phyloP scores from a whole-genome alignment of 306 rosid genomes.

The Prunus dulcis region DNA sequence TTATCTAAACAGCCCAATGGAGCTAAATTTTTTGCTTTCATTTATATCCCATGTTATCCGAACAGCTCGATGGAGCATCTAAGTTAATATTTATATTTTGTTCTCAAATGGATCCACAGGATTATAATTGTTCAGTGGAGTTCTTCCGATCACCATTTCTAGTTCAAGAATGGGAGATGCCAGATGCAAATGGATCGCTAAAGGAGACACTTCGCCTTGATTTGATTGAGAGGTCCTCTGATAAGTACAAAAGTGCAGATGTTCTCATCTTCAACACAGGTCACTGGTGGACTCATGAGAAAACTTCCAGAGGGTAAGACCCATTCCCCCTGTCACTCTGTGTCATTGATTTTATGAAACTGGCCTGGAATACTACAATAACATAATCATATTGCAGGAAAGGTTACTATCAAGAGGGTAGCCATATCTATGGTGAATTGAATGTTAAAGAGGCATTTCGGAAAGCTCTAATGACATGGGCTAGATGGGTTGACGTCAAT shows the following conservation, averaged over 20 bases:
- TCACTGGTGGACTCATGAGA: slow-evolving; percentile 32
- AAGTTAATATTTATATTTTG: neutral
- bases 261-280: slow-evolving; percentile 28
- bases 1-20: neutral
- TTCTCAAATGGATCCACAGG: slow-evolving; percentile 13
- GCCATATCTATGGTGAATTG: slow-evolving; percentile 8
- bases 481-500: slow-evolving; percentile 22
- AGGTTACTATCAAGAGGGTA: slow-evolving; percentile 28
- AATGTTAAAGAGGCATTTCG: slow-evolving; percentile 19
- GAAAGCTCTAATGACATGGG: slow-evolving; percentile 26
- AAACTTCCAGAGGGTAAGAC: slow-evolving; percentile 23
- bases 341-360: neutral
- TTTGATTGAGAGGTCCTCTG: slow-evolving; percentile 18
- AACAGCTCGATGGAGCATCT: neutral
- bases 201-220: slow-evolving; percentile 25
- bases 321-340: neutral
- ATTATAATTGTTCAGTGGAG: slow-evolving; percentile 25
- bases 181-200: slow-evolving; percentile 7
- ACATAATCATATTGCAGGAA: slow-evolving; percentile 11
- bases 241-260: slow-evolving; percentile 22
- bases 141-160: slow-evolving; percentile 26
- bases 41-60: neutral
- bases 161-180: slow-evolving; percentile 29
- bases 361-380: neutral
- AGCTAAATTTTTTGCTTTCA: neutral